A percentile compares a stretch with the other conserved stretches of the same genome.
Evolutionary conservation across 164 flowering plant genomes (phyloP).

Genomic region (Vitis riparia): DNA sequence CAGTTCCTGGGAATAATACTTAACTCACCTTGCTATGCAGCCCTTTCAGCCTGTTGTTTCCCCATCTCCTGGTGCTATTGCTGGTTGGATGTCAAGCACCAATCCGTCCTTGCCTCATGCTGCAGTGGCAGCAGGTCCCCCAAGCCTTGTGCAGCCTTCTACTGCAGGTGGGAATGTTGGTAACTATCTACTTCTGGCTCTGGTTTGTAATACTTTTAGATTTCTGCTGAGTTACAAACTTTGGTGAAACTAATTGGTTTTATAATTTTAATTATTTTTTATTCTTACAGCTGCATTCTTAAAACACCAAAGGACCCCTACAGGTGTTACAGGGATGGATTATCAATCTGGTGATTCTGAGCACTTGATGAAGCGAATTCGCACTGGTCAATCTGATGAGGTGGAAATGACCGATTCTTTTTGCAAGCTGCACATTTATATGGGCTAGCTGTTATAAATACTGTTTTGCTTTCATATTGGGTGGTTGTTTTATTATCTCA

Average conservation of each 20-base stretch:
- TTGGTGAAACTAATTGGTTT: background rate
- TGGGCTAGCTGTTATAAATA: background rate
- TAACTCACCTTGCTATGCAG: constrained; percentile 27
- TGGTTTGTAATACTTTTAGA: constrained; percentile 1
- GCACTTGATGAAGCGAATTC: constrained; percentile 68
- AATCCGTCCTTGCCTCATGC: constrained; percentile 55
- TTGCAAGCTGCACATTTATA: background rate
- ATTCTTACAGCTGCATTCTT: constrained; percentile 50
- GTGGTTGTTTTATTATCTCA: background rate
- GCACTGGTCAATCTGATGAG: constrained; percentile 71
- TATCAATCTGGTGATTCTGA: constrained; percentile 73
- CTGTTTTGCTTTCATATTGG: background rate
- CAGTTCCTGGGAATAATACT: background rate
- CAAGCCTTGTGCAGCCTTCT: constrained; percentile 55
- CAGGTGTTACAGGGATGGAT: constrained; percentile 62
- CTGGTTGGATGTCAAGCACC: constrained; percentile 64
- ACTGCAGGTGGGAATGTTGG: constrained; percentile 35
- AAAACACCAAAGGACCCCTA: constrained; percentile 69
- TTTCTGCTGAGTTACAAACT: background rate
- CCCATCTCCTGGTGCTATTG: constrained; percentile 59
- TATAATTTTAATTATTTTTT: background rate
- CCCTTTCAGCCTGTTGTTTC: constrained; percentile 72
- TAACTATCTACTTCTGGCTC: background rate
- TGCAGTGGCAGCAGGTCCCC: constrained; percentile 57
- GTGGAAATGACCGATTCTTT: constrained; percentile 20